Percentiles rank a stretch among this genome's conserved stretches.
Conservation (phyloP, 2,329 filamentous ascomycete species). For the Didymella glomerata region DNA sequence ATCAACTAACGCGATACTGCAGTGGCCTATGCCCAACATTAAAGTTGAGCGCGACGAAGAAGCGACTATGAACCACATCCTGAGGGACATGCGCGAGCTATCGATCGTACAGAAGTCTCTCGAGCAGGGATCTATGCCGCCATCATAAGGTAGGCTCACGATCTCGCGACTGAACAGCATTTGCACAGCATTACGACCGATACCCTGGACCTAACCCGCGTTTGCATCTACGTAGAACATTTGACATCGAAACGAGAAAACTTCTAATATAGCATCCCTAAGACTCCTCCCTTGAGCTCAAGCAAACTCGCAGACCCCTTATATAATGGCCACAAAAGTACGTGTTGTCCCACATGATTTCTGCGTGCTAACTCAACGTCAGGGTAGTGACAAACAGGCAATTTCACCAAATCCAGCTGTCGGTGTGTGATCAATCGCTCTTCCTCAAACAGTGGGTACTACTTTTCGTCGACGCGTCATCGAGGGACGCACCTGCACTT, state of each 20-base stretch:
- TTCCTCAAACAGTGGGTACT: background rate
- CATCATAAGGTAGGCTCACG: background rate
- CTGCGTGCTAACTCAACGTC: background rate
- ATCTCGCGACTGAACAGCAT: background rate
- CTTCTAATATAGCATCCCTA: background rate
- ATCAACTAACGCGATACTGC: background rate
- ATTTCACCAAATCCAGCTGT: background rate
- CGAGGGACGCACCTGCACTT: background rate
- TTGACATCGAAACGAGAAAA: background rate
- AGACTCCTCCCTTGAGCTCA: background rate
- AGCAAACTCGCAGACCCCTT: background rate
- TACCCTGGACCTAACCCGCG: background rate
- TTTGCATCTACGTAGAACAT: background rate
- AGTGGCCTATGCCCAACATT: conserved; percentile 18
- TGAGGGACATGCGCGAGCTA: conserved; percentile 4
- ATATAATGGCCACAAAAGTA: background rate
- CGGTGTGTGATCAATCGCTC: background rate
- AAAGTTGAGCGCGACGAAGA: conserved; percentile 12
- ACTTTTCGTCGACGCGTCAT: background rate
- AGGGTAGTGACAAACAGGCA: background rate
- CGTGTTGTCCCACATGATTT: background rate
- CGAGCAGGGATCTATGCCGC: background rate
- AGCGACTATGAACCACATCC: conserved; percentile 13
- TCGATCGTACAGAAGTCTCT: background rate
- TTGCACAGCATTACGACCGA: background rate